Conservation (phyloP, 306 rosid species). For the Alnus rubra region DNA sequence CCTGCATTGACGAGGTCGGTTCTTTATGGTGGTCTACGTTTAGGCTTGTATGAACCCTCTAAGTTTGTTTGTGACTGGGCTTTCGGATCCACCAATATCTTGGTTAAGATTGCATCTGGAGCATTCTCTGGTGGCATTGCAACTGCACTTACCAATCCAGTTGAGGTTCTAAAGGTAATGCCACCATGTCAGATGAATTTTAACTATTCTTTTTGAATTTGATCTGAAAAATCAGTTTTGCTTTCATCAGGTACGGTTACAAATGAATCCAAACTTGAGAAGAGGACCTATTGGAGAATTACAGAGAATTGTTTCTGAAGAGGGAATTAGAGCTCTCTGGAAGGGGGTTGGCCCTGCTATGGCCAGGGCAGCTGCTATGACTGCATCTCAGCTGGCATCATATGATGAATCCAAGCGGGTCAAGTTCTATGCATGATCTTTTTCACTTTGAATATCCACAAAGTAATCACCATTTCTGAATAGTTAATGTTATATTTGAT, state of each 20-base stretch:
- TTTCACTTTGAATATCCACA: slow-evolving; percentile 39
- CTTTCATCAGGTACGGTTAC: slow-evolving; percentile 77
- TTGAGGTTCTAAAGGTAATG: slow-evolving; percentile 89
- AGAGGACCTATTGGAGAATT: slow-evolving; percentile 65
- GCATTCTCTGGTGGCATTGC: slow-evolving; percentile 79
- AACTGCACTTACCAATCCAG: slow-evolving; percentile 86
- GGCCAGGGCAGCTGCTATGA: slow-evolving; percentile 91
- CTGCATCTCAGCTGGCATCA: slow-evolving; percentile 89
- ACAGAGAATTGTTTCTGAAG: slow-evolving; percentile 60
- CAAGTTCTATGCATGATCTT: slow-evolving; percentile 50
- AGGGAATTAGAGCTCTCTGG: slow-evolving; percentile 88
- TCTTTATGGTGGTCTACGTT: slow-evolving; percentile 92
- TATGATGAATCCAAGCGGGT: slow-evolving; percentile 98
- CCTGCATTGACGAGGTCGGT: slow-evolving; percentile 91
- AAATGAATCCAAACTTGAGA: slow-evolving; percentile 71
- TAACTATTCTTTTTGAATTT: slow-evolving; percentile 1
- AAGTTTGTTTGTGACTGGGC: slow-evolving; percentile 77
- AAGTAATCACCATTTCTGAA: slow-evolving; percentile 39
- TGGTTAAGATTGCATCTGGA: slow-evolving; percentile 82
- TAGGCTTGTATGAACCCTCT: slow-evolving; percentile 96
- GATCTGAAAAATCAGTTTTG: slow-evolving; percentile 34
- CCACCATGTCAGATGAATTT: slow-evolving; percentile 5
- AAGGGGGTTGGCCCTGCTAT: slow-evolving; percentile 95
- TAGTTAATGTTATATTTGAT: slow-evolving; percentile 11
- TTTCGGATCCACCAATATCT: slow-evolving; percentile 79